Evolutionary conservation across 306 rosid genomes (phyloP).

Genomic region (Cucurbita ficifolia): DNA sequence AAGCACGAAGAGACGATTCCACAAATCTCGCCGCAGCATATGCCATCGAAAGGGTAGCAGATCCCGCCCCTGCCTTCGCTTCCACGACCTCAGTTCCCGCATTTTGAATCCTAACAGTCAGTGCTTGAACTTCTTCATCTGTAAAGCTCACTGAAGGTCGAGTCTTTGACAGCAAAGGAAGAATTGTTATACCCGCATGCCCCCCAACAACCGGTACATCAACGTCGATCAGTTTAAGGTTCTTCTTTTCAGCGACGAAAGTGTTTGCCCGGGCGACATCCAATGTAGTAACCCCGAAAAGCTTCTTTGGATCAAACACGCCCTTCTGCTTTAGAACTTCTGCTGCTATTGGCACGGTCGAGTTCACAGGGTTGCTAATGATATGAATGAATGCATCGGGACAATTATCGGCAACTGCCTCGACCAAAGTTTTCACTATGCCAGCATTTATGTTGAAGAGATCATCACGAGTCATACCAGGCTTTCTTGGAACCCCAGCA

Average conservation of each 20-base stretch:
- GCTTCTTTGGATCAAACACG: slow-evolving; percentile 85
- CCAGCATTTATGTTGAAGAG: slow-evolving; percentile 94
- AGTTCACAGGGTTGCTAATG: slow-evolving; percentile 92
- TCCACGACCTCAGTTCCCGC: slow-evolving; percentile 99
- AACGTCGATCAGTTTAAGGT: slow-evolving; percentile 80
- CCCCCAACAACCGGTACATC: slow-evolving; percentile 96
- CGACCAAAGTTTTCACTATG: slow-evolving; percentile 65
- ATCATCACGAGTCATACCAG: slow-evolving; percentile 97
- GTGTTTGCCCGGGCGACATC: slow-evolving; percentile 99
- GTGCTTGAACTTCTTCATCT: slow-evolving; percentile 60
- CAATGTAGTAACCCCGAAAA: slow-evolving; percentile 85
- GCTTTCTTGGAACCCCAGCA: slow-evolving; percentile 97
- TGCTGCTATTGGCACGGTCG: slow-evolving; percentile 88
- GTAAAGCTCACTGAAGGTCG: slow-evolving; percentile 56
- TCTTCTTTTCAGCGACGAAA: slow-evolving; percentile 85
- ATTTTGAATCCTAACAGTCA: slow-evolving; percentile 79
- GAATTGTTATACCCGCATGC: slow-evolving; percentile 91
- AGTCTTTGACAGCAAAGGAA: slow-evolving; percentile 78
- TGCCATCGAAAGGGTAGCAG: slow-evolving; percentile 98
- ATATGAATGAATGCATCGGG: slow-evolving; percentile 83
- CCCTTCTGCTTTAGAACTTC: slow-evolving; percentile 79
- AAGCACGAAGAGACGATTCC: slow-evolving; percentile 86
- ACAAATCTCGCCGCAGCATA: slow-evolving; percentile 97
- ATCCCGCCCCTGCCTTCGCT: slow-evolving; percentile 96
- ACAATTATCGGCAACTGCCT: slow-evolving; percentile 86